A percentile compares a stretch with the other conserved stretches of the same genome.
Conservation (phyloP, 805 yeast species). For the Ascoidea rubescens region DNA sequence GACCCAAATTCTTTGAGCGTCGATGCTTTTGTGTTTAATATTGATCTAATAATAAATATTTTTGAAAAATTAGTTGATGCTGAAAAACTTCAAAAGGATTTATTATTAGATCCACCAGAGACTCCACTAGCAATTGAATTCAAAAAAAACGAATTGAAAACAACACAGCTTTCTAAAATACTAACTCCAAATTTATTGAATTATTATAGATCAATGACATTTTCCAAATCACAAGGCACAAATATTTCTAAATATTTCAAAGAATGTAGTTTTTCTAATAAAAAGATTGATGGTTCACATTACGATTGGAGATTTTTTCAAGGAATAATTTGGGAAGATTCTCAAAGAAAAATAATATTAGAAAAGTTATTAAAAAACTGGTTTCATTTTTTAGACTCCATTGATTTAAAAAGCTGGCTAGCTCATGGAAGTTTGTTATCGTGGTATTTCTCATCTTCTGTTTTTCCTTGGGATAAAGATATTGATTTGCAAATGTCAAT, state of each 20-base stretch:
- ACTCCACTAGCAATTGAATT: no score
- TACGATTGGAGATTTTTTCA: conserved; percentile 48
- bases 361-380: conserved; percentile 38
- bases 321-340: conserved; percentile 28
- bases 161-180: no score
- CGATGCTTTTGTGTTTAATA: neutral
- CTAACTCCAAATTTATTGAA: neutral
- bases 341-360: conserved; percentile 7
- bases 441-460: conserved; percentile 48
- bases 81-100: neutral
- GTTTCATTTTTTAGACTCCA: conserved; percentile 29
- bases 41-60: no score
- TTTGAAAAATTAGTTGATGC: neutral
- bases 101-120: neutral
- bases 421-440: conserved; percentile 54
- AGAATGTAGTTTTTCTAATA: no score
- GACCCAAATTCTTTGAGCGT: no score
- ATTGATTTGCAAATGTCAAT: conserved; percentile 50
- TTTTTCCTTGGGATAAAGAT: conserved; percentile 56
- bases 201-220: no score
- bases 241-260: no score
- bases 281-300: conserved; percentile 18
- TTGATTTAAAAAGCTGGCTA: conserved; percentile 40
- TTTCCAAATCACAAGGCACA: no score
- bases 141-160: neutral